Evolutionary conservation across 345 rosid species (phyloP).

Genomic region (Trapa incisa): DNA sequence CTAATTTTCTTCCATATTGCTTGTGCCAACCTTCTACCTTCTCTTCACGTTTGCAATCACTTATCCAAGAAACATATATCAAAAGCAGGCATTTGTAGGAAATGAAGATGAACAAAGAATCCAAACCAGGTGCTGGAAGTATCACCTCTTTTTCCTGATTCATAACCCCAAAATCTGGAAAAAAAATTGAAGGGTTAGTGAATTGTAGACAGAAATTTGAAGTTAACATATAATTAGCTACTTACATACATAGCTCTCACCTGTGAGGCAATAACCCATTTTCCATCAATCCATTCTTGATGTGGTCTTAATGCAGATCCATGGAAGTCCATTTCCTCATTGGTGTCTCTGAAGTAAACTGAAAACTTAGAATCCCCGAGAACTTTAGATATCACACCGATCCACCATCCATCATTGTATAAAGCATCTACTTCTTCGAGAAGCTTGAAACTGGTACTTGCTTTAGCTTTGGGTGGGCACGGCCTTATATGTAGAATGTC

Average conservation of each 20-base stretch:
- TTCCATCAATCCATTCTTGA: slow-evolving; percentile 70
- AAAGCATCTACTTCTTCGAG: slow-evolving; percentile 70
- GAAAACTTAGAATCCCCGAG: slow-evolving; percentile 29
- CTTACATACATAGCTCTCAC: slow-evolving; percentile 12
- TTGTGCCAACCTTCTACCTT: not conserved
- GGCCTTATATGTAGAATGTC: slow-evolving; percentile 50
- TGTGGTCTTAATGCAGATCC: slow-evolving; percentile 55
- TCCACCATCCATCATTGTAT: slow-evolving; percentile 88
- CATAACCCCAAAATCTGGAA: not conserved
- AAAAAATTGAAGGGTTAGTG: not conserved
- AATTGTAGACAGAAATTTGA: not conserved
- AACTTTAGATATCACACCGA: slow-evolving; percentile 49
- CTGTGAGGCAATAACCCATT: slow-evolving; percentile 44
- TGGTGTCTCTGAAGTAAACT: slow-evolving; percentile 37
- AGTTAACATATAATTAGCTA: not conserved
- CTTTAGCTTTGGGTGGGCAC: slow-evolving; percentile 31
- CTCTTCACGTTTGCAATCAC: not conserved
- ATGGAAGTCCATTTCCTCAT: slow-evolving; percentile 40
- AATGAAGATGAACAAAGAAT: not conserved
- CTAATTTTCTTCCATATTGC: not conserved
- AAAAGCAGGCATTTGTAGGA: not conserved
- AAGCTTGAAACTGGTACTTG: slow-evolving; percentile 29
- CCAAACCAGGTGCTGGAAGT: not conserved
- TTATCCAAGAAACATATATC: not conserved
- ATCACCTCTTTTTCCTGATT: not conserved